Base-by-base conservation (phyloP, 352 stramenopile species). In the Pythium folliculosum region DNA sequence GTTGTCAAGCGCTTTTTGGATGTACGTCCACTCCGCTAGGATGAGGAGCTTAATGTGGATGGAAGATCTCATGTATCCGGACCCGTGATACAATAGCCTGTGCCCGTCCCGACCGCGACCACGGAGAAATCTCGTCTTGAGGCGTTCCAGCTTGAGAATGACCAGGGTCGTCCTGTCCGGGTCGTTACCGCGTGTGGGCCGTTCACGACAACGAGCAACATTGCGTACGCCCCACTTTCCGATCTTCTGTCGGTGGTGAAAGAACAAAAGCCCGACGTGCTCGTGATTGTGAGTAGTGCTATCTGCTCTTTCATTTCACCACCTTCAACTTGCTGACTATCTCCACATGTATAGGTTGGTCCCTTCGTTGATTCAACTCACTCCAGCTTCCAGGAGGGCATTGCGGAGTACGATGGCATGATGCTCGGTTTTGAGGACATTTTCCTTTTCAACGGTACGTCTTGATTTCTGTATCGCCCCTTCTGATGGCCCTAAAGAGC, bases 311-410 rank as follows among this genome's bases (percentile, higher is more conserved):
- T 32, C 5, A 5, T 32, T 32, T 2, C 3, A 16, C 35, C 12
- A 40, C 35, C 12, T 40, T 14, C 8, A 5, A 14, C 4, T 10
- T 7, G 32, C 35, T 50, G 21, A 51, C 37, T 4, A 1, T 9
- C n/a, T 22, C 30, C 12, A 10, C 53, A 4, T 63, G 5, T 68
- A 3, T 45, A 94, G 86, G 84, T 96, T 40, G 97, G 97, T 17
- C 97, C 97, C 16, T 99, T 99, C 81, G 97, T 99, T 25, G 96
- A 99, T 75, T 82, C 80, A 22, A 86, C 90, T 60, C 96, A 99
- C 65, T 78, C 89, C 19, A 86, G 90, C 60, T 92, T 98, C 43
- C 72, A 92, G 58, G 78, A 91, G 43, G 94, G 93, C 14, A 63
- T 95, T 30, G 82, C 91, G 16, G 77, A 83, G 59, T 92, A 90